Percentiles rank a stretch among this genome's conserved stretches.
Conservation (phyloP, 1,139 yeast species). For the Geotrichum phurueaensis region DNA sequence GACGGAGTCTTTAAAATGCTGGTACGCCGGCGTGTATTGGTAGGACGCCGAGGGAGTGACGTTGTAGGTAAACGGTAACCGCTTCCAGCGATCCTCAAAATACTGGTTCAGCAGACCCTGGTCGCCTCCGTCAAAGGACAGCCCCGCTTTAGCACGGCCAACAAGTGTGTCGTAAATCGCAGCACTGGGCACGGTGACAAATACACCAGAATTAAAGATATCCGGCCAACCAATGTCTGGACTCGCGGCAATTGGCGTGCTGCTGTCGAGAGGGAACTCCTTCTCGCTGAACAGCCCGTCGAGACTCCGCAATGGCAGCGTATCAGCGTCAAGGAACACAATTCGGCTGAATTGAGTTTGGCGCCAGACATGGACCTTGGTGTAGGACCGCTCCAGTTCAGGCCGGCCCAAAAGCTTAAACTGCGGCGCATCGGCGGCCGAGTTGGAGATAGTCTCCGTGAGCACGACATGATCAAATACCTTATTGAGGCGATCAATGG, state of each 20-base stretch:
- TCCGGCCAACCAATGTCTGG: slow-evolving; percentile 97
- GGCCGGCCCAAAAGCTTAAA: slow-evolving; percentile 56
- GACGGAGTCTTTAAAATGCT: slow-evolving; percentile 50
- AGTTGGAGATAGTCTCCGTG: slow-evolving; percentile 31
- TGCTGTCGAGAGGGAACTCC: slow-evolving; percentile 21
- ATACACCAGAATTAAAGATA: slow-evolving; percentile 83
- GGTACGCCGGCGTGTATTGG: slow-evolving; percentile 73
- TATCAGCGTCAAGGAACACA: slow-evolving; percentile 78
- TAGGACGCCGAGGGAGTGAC: slow-evolving; percentile 81
- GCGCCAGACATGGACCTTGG: slow-evolving; percentile 72
- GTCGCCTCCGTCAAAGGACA: slow-evolving; percentile 90
- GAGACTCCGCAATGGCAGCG: slow-evolving; percentile 52
- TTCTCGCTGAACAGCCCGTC: slow-evolving; percentile 40
- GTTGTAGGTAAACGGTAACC: slow-evolving; percentile 74
- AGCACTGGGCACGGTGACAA: slow-evolving; percentile 57
- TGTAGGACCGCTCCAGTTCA: slow-evolving; percentile 63
- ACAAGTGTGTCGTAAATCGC: slow-evolving; percentile 43
- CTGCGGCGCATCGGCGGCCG: slow-evolving; percentile 32
- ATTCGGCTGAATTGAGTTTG: slow-evolving; percentile 54
- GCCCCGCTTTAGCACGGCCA: slow-evolving; percentile 34
- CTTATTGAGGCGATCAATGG: slow-evolving; percentile 25
- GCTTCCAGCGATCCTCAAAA: slow-evolving; percentile 58
- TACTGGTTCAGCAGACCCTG: slow-evolving; percentile 86
- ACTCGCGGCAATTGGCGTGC: slow-evolving; percentile 46
- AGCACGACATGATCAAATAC: slow-evolving; percentile 34